Conservation (phyloP, 495 filamentous ascomycete species). For the Penicillium parvum region DNA sequence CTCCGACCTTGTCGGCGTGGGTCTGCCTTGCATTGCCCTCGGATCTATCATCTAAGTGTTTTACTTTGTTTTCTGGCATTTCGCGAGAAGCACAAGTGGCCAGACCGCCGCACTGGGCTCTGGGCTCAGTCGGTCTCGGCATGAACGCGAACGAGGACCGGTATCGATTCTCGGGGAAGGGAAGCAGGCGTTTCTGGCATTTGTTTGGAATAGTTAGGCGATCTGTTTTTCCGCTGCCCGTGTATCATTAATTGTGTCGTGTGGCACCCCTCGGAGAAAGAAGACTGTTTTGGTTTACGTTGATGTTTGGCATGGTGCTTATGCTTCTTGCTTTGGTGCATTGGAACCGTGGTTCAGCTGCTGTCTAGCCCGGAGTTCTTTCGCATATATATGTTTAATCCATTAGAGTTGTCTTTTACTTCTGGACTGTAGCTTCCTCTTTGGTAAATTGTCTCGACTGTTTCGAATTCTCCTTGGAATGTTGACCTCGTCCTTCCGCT, state of each 20-base stretch:
- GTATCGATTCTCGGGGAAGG: constrained; percentile 22
- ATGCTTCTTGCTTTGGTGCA: constrained; percentile 22
- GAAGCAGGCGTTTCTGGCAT: constrained; percentile 17
- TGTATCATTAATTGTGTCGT: constrained; percentile 37
- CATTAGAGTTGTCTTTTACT: constrained; percentile 23
- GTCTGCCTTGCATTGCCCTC: constrained; percentile 49
- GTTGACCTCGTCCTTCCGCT: too few species aligned
- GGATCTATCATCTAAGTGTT: constrained; percentile 45
- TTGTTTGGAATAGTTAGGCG: constrained; percentile 21
- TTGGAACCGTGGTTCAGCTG: constrained; percentile 19
- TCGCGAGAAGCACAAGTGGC: constrained; percentile 18
- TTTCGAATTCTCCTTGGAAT: too few species aligned
- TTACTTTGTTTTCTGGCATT: constrained; percentile 11
- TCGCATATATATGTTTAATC: constrained; percentile 29
- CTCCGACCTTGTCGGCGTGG: constrained; percentile 40
- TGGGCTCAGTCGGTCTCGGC: background rate
- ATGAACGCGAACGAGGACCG: constrained; percentile 11
- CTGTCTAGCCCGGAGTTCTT: constrained; percentile 12
- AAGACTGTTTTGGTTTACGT: constrained; percentile 28
- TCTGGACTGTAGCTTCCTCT: background rate
- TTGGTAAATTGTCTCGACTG: too few species aligned
- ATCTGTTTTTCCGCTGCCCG: constrained; percentile 23
- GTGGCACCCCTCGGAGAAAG: constrained; percentile 37
- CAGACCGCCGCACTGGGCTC: constrained; percentile 2
- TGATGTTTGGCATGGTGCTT: constrained; percentile 17